Evolutionary conservation across 441 rosid species (phyloP).

Genomic region (Biscutella auriculata): DNA sequence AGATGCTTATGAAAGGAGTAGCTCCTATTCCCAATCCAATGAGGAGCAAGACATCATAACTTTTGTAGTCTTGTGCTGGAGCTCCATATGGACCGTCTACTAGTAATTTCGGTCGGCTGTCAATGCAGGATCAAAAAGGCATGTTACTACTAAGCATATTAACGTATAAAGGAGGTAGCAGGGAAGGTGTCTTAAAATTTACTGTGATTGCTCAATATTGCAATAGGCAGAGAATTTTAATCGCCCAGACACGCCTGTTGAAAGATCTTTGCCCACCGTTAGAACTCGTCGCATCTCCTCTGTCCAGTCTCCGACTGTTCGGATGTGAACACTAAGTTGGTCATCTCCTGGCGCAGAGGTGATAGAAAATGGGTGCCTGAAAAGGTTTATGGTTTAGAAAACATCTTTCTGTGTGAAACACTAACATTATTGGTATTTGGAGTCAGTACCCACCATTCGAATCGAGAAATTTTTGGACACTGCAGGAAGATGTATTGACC

Average conservation of each 20-base stretch:
- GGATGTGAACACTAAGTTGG: constrained; percentile 78
- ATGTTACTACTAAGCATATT: neutral
- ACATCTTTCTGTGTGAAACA: neutral
- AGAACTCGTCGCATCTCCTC: constrained; percentile 88
- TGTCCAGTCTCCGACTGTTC: constrained; percentile 94
- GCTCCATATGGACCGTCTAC: constrained; percentile 97
- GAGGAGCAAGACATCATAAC: constrained; percentile 72
- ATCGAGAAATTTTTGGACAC: constrained; percentile 38
- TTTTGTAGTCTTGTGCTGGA: constrained; percentile 80
- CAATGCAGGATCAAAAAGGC: constrained; percentile 12
- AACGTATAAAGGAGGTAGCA: neutral
- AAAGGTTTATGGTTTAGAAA: neutral
- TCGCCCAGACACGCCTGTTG: constrained; percentile 44
- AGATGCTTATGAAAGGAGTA: constrained; percentile 91
- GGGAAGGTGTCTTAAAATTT: constrained; percentile 13
- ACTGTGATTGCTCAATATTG: constrained; percentile 35
- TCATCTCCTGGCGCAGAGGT: constrained; percentile 93
- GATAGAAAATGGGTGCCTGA: constrained; percentile 98
- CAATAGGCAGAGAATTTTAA: constrained; percentile 41
- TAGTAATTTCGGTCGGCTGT: constrained; percentile 73
- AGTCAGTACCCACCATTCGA: constrained; percentile 31
- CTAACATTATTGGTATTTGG: neutral
- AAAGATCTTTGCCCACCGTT: constrained; percentile 40
- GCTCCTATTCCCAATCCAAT: constrained; percentile 98
- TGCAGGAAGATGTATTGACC: constrained; percentile 46